Evolutionary conservation across 176 grass and related monocot species (phyloP).

Genomic region (Avena insularis): DNA sequence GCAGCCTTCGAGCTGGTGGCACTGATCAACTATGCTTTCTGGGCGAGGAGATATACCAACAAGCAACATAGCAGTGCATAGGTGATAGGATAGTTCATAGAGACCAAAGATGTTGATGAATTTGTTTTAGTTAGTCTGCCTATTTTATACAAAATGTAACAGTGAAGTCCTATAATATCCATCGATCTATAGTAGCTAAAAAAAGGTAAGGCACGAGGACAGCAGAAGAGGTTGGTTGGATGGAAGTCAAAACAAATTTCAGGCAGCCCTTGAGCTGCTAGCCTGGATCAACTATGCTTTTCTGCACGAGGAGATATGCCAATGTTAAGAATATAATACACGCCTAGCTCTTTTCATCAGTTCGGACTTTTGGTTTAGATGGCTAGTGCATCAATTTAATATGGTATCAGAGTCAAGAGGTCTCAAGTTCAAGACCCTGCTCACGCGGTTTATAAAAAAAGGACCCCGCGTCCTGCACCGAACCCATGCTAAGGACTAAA

Average conservation of each 20-base stretch:
- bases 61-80: constrained; percentile 29
- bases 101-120: background rate
- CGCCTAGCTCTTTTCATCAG: no score
- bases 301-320: constrained; percentile 44
- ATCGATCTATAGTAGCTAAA: background rate
- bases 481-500: no score
- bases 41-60: constrained; percentile 48
- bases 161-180: background rate
- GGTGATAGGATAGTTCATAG: background rate
- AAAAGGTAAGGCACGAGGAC: background rate
- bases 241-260: constrained; percentile 34
- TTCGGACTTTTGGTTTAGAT: no score
- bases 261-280: constrained; percentile 39
- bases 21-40: constrained; percentile 51
- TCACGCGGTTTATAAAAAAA: no score
- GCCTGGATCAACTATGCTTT: constrained; percentile 43
- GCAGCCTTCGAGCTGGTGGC: constrained; percentile 44
- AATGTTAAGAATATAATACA: no score
- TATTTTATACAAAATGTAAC: background rate
- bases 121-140: background rate
- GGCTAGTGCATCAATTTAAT: no score
- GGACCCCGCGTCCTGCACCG: no score
- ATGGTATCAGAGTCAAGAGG: no score
- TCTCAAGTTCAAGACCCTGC: no score
- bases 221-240: constrained; percentile 43